Evolutionary conservation across 2,329 filamentous ascomycete genomes (phyloP).

Genomic region (Tothia fuscella): DNA sequence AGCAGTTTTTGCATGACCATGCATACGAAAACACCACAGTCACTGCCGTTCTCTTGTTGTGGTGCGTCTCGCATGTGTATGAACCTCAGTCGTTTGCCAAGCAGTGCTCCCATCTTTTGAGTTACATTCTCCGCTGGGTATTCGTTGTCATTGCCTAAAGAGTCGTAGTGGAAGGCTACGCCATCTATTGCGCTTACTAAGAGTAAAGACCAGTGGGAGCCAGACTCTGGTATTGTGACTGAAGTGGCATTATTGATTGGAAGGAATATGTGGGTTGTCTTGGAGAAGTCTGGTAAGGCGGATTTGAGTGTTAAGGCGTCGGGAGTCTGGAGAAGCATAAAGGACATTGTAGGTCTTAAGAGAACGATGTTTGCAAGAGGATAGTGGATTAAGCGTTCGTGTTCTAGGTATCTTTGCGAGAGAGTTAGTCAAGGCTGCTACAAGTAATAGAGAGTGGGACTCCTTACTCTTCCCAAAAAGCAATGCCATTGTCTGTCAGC

Average conservation of each 20-base stretch:
- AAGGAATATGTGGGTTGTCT: conserved; percentile 84
- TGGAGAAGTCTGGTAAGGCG: conserved; percentile 68
- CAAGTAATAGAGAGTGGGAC: conserved; percentile 13
- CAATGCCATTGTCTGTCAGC: conserved; percentile 94
- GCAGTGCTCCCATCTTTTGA: conserved; percentile 54
- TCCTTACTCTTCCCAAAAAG: conserved; percentile 93
- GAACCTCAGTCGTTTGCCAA: conserved; percentile 58
- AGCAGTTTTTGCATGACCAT: conserved; percentile 91
- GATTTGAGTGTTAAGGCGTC: conserved; percentile 45
- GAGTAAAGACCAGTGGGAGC: conserved; percentile 88
- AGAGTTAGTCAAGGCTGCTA: conserved; percentile 11
- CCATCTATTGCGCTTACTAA: conserved; percentile 81
- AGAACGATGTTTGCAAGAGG: conserved; percentile 79
- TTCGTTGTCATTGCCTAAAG: conserved; percentile 62
- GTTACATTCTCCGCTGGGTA: conserved; percentile 59
- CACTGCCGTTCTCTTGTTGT: conserved; percentile 81
- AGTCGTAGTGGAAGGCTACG: conserved; percentile 95
- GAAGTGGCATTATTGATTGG: conserved; percentile 85
- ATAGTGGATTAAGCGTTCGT: conserved; percentile 68
- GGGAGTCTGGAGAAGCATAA: conserved; percentile 68
- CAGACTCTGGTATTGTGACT: conserved; percentile 67
- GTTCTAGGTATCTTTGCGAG: conserved; percentile 61
- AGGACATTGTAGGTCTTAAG: conserved; percentile 83
- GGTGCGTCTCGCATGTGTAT: conserved; percentile 75
- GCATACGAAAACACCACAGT: conserved; percentile 95